phyloP scores from a whole-genome alignment of 768 basidiomycete genomes.

The Serendipita vermifera region DNA sequence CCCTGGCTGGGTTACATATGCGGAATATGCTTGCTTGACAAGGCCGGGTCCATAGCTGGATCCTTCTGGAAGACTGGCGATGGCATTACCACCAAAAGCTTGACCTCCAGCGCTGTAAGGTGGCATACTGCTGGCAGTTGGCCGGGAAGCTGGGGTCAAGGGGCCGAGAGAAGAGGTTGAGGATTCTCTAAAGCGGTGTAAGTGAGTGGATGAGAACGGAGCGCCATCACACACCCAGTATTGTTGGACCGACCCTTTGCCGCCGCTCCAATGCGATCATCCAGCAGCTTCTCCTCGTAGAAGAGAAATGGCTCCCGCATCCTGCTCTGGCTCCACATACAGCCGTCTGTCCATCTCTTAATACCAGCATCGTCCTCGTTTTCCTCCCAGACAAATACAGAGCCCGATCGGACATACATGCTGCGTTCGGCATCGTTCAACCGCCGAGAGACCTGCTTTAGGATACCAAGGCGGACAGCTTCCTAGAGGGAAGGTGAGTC shows the following conservation, averaged over 20 bases:
- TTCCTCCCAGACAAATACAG: conserved; percentile 60
- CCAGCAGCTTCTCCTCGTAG: conserved; percentile 35
- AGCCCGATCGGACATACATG: conserved; percentile 43
- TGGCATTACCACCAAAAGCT: no score
- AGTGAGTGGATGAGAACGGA: background rate
- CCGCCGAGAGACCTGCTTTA: conserved; percentile 40
- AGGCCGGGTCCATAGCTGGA: conserved; percentile 28
- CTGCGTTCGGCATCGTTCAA: conserved; percentile 48
- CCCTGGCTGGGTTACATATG: conserved; percentile 38
- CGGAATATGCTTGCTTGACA: conserved; percentile 62
- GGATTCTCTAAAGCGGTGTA: background rate
- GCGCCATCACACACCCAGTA: background rate
- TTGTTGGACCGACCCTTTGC: conserved; percentile 7
- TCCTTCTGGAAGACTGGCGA: background rate
- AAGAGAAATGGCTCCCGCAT: conserved; percentile 63
- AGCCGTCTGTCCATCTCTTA: conserved; percentile 60
- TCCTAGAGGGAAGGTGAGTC: conserved; percentile 22
- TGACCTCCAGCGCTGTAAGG: background rate
- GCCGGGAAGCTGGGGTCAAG: conserved; percentile 2
- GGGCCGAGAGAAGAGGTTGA: conserved; percentile 3
- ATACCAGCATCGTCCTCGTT: conserved; percentile 51
- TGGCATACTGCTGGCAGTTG: background rate
- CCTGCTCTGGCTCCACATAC: conserved; percentile 54
- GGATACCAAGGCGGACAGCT: conserved; percentile 42
- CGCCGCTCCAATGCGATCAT: conserved; percentile 8